phyloP scores from a whole-genome alignment of 225 moss, liverwort and hornwort species.

The Physcomitrium patens region DNA sequence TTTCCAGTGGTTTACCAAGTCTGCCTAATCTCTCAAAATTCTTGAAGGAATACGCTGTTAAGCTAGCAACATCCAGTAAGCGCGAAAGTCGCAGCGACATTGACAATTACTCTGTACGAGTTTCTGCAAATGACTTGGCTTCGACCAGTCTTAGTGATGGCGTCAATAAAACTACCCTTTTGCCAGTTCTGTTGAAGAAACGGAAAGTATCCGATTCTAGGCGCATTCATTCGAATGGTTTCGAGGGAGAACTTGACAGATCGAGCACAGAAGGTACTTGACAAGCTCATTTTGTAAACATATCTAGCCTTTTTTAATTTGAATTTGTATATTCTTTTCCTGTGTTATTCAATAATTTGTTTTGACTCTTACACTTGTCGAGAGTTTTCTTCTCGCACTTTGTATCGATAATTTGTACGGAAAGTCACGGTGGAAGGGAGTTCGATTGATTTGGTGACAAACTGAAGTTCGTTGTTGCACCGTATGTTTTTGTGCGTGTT shows the following conservation, averaged over 20 bases:
- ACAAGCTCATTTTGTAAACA: not conserved
- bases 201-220: conserved; percentile 44
- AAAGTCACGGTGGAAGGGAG: not conserved
- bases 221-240: conserved; percentile 25
- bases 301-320: too few species aligned
- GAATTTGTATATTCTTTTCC: too few species aligned
- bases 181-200: conserved; percentile 53
- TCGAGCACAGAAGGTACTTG: conserved; percentile 34
- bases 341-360: too few species aligned
- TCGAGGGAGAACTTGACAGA: conserved; percentile 8
- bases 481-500: conserved; percentile 1
- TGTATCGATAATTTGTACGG: too few species aligned
- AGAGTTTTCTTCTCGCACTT: too few species aligned
- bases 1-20: conserved; percentile 49
- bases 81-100: conserved; percentile 28
- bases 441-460: not conserved
- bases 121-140: conserved; percentile 15
- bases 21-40: conserved; percentile 55
- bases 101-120: conserved; percentile 25
- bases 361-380: too few species aligned
- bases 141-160: conserved; percentile 47
- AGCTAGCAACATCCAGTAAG: conserved; percentile 37
- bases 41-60: conserved; percentile 46
- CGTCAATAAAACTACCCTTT: conserved; percentile 49
- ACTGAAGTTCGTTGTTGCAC: not conserved